phyloP scores from a whole-genome alignment of 257 asterid genomes.

The Linaria vulgaris region DNA sequence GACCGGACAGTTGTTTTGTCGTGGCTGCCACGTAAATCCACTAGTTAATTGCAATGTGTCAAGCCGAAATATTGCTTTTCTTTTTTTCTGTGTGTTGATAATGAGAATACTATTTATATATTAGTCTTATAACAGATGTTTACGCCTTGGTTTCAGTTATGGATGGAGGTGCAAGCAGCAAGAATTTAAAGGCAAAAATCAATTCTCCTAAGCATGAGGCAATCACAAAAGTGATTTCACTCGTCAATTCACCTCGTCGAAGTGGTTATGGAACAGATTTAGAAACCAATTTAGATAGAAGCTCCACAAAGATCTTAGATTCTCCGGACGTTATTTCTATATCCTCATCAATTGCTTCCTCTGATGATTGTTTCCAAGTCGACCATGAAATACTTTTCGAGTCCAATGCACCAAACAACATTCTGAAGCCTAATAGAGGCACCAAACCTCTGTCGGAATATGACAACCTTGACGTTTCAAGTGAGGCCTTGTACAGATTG shows the following conservation, averaged over 20 bases:
- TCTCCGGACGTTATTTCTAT: constrained; percentile 37
- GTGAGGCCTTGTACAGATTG: constrained; percentile 28
- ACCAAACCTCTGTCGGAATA: constrained; percentile 10
- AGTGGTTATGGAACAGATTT: constrained; percentile 28
- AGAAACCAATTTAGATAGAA: constrained; percentile 26
- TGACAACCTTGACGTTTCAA: constrained; percentile 24
- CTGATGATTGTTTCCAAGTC: constrained; percentile 33
- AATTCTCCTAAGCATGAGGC: constrained; percentile 25
- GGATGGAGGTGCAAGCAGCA: constrained; percentile 38
- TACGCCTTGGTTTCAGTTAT: constrained; percentile 34
- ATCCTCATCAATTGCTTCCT: constrained; percentile 39
- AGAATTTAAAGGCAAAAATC: constrained; percentile 23
- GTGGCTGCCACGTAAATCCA: no score
- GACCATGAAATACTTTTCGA: constrained; percentile 27
- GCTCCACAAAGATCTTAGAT: constrained; percentile 29
- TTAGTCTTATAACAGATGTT: constrained; percentile 21
- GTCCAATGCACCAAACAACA: constrained; percentile 22
- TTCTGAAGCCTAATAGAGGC: constrained; percentile 24
- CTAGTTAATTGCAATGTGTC: no score
- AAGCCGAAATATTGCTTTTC: no score
- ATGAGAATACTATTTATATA: background rate
- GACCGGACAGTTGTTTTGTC: no score
- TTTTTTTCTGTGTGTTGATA: constrained; percentile 3
- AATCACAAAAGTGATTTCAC: constrained; percentile 23
- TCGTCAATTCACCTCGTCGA: constrained; percentile 20